Evolutionary conservation across 306 rosid genomes (phyloP), one percentile per base, ranked within the genome.

Genomic region (Citrullus mucosospermus): DNA sequence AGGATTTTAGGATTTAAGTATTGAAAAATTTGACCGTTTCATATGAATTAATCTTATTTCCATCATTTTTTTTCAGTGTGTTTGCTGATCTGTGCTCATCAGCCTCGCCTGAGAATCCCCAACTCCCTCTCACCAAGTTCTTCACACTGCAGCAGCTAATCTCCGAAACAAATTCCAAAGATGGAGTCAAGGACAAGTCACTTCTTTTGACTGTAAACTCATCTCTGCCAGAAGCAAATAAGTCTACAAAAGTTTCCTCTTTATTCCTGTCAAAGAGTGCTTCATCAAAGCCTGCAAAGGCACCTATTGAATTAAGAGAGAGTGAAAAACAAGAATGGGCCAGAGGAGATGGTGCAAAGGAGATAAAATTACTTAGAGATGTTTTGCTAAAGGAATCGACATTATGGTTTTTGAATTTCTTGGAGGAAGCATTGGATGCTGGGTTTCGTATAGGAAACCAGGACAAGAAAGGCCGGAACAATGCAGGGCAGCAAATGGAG

Each of bases 251-350:
- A 81, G 88, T 16, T 78, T 46, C 85, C 22, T 80, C 85, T 51
- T 15, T 60, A 44, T 66, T 44, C 32, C 82, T 57, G 5, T 80
- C 85, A 39, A 87, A 88, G 79, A 85, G 80, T 73, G 84, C 81
- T 71, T 57, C 71, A 1, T 44, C 76, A 25, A 91, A 81, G 86
- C 50, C 87, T 51, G 51, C 85, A 8, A 92, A 89, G 81, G 61
- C 79, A 16, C 48, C 81, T 9, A 3, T 74, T 0, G 88, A 87
- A 67, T 44, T 95, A 84, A 86, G 85, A 69, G 86, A 17, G 48
- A 61, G 68, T 3, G 99, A 91, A 81, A 92, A 90, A 75, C 89
- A 85, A 78, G 99, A 95, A 88, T 92, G 97, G 99, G 88, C 91
- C 8, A 88, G 87, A 81, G 89, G 87, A 55, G 88, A 90, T 55